A percentile compares a stretch with the other conserved stretches of the same genome.
Conservation (phyloP, 2,329 filamentous ascomycete species). For the Xylaria sp. region DNA sequence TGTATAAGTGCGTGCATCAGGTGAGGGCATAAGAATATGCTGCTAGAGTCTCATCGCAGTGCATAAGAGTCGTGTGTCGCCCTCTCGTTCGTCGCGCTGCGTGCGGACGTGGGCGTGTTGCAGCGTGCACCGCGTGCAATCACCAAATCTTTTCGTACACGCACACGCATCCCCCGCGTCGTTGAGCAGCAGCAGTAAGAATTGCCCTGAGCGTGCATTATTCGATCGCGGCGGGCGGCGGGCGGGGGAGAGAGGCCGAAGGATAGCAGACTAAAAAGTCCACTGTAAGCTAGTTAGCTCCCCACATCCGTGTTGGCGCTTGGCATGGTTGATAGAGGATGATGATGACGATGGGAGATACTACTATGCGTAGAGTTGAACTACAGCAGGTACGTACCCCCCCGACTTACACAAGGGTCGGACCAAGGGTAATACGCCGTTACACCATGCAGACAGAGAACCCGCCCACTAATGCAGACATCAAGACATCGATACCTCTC, state of each 20-base stretch:
- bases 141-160: slow-evolving; percentile 20
- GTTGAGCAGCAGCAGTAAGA: slow-evolving; percentile 13
- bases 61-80: slow-evolving; percentile 39
- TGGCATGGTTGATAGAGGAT: slow-evolving; percentile 35
- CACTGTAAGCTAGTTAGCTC: slow-evolving; percentile 1
- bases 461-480: slow-evolving; percentile 32
- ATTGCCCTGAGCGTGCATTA: slow-evolving; percentile 1
- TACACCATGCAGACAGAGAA: slow-evolving; percentile 26
- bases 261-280: too few species aligned
- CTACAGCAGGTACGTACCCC: too few species aligned
- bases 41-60: slow-evolving; percentile 34
- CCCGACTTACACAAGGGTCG: neutral
- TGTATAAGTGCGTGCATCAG: slow-evolving; percentile 32
- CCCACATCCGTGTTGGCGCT: slow-evolving; percentile 41
- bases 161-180: slow-evolving; percentile 38
- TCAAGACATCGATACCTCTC: neutral
- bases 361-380: too few species aligned
- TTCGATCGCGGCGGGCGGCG: slow-evolving; percentile 12
- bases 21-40: slow-evolving; percentile 23
- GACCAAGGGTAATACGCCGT: slow-evolving; percentile 27
- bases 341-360: neutral
- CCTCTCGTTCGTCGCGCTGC: slow-evolving; percentile 44
- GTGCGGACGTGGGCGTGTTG: slow-evolving; percentile 41
- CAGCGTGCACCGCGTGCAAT: slow-evolving; percentile 42
- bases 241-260: neutral